These are phyloP conservation scores for Mariannaea sp. DNA, from an alignment of 2,329 filamentous ascomycete genomes.

Conservation along the genomic window DNA sequence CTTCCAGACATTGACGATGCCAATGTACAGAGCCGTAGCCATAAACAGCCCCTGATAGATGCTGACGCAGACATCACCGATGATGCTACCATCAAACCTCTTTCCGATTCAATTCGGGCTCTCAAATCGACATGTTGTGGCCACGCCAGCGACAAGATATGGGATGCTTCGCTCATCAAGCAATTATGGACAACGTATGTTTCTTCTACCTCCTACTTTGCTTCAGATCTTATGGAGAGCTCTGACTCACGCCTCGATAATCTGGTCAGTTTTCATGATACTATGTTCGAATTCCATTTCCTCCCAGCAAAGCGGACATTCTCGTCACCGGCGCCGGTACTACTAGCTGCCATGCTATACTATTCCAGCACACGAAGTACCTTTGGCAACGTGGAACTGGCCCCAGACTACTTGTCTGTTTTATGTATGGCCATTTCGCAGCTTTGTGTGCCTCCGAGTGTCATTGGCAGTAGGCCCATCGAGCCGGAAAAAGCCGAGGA, in stretches of 20 bases:
- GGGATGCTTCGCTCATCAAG: no score
- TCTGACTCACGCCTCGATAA: slow-evolving; percentile 32
- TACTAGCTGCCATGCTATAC: slow-evolving; percentile 51
- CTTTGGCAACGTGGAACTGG: slow-evolving; percentile 42
- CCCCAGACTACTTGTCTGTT: slow-evolving; percentile 45
- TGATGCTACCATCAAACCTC: no score
- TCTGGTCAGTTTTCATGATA: slow-evolving; percentile 53
- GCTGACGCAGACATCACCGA: no score
- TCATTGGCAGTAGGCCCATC: slow-evolving; percentile 34
- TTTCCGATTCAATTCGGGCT: no score
- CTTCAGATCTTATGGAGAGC: neutral
- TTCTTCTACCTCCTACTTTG: no score
- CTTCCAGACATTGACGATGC: no score
- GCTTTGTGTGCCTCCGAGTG: slow-evolving; percentile 44
- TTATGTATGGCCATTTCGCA: slow-evolving; percentile 48
- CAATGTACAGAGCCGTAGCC: no score
- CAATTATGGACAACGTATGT: no score
- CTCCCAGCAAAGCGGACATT: slow-evolving; percentile 49
- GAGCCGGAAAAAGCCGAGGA: slow-evolving; percentile 39
- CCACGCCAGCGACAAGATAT: no score
- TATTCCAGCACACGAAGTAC: slow-evolving; percentile 44
- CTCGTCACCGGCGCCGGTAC: slow-evolving; percentile 47
- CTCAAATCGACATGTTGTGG: no score
- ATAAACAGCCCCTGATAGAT: no score
- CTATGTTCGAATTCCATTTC: slow-evolving; percentile 51